These are phyloP conservation scores for Fragilariopsis cylindrus DNA, from an alignment of 108 stramenopile species.

Conservation along the genomic window DNA sequence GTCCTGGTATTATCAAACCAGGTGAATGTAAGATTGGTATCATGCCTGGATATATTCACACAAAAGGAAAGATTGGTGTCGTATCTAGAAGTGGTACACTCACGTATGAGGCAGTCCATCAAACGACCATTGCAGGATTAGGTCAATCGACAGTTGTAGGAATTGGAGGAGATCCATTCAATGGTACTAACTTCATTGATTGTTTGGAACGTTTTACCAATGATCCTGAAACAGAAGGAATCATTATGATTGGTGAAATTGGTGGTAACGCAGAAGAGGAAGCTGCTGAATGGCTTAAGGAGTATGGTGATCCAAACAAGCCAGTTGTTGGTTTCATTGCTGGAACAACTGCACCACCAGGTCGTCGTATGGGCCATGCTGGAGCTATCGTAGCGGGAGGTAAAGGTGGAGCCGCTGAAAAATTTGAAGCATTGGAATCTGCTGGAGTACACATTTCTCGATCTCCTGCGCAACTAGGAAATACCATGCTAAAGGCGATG, in stretches of 20 bases:
- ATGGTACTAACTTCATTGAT: conserved; percentile 99
- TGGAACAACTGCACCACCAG: conserved; percentile 98
- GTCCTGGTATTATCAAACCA: conserved; percentile 99
- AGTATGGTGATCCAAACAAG: conserved; percentile 95
- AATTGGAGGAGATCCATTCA: conserved; percentile 99
- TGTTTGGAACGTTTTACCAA: conserved; percentile 96
- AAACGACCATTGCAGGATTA: conserved; percentile 94
- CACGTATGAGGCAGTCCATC: conserved; percentile 98
- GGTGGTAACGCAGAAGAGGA: conserved; percentile 98
- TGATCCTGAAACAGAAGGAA: conserved; percentile 97
- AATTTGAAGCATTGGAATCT: conserved; percentile 92
- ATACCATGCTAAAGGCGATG: conserved; percentile 96
- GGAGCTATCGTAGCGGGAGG: conserved; percentile 99
- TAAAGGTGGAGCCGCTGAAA: conserved; percentile 94
- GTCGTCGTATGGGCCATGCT: conserved; percentile 99
- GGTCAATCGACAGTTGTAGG: conserved; percentile 98
- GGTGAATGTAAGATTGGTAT: conserved; percentile 99
- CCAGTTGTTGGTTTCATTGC: conserved; percentile 99
- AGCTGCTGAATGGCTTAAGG: conserved; percentile 97
- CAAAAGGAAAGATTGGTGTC: conserved; percentile 95
- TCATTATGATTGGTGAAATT: conserved; percentile 99
- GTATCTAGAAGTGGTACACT: conserved; percentile 95
- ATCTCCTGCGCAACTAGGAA: conserved; percentile 94
- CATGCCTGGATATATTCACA: conserved; percentile 99
- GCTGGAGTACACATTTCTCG: conserved; percentile 93